These are phyloP conservation scores for Pyricularia sp. DNA, from an alignment of 2,329 filamentous ascomycete genomes.

Conservation along the genomic window DNA sequence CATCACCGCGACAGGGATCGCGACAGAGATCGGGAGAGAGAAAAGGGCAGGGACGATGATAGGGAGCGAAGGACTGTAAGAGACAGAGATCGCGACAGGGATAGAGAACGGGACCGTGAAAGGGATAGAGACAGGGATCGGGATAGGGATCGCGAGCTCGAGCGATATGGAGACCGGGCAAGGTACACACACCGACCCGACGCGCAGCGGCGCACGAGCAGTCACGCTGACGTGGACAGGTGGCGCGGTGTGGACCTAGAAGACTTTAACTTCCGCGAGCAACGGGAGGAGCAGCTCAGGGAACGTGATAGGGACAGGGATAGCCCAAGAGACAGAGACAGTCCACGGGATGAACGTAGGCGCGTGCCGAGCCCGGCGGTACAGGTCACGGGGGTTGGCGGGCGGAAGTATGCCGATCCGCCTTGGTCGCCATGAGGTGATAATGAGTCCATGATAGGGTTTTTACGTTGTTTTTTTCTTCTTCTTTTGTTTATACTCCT, in stretches of 20 bases:
- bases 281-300: not conserved
- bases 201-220: conserved; percentile 34
- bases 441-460: not conserved
- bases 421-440: conserved; percentile 7
- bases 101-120: conserved; percentile 16
- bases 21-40: conserved; percentile 24
- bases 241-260: conserved; percentile 27
- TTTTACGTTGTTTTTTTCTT: not conserved
- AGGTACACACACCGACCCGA: conserved; percentile 29
- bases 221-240: conserved; percentile 38
- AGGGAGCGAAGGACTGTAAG: conserved; percentile 22
- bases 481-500: not conserved
- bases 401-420: conserved; percentile 29
- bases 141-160: conserved; percentile 18
- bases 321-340: conserved; percentile 3
- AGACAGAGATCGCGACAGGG: conserved; percentile 22
- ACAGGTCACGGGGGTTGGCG: conserved; percentile 22
- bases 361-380: conserved; percentile 22
- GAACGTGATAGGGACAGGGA: conserved; percentile 2
- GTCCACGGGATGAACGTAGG: conserved; percentile 11
- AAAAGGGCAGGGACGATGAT: conserved; percentile 27
- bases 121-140: conserved; percentile 13
- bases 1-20: conserved; percentile 18
- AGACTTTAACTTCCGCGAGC: conserved; percentile 9
- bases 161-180: conserved; percentile 15